These are phyloP conservation scores for Corylus avellana DNA, from an alignment of 306 rosid genomes.

Conservation along the genomic window DNA sequence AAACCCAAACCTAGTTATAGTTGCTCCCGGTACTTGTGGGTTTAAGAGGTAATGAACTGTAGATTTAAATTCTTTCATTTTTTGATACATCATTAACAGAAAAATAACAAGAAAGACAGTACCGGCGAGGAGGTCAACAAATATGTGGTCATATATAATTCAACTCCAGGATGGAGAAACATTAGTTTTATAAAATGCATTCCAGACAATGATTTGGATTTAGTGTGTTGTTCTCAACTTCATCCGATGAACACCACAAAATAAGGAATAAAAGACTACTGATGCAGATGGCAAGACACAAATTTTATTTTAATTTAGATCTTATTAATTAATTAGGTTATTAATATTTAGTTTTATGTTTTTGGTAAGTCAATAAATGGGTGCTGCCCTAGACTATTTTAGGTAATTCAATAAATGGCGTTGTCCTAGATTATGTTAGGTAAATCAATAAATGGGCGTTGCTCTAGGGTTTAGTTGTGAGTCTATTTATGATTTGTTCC, in stretches of 20 bases:
- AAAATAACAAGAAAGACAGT: neutral
- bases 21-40: conserved; percentile 1
- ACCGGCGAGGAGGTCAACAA: neutral
- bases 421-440: too few relatives aligned
- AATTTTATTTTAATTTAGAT: too few relatives aligned
- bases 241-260: neutral
- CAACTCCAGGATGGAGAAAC: neutral
- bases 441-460: too few relatives aligned
- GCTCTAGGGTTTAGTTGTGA: too few relatives aligned
- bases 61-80: neutral
- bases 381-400: too few relatives aligned
- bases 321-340: too few relatives aligned
- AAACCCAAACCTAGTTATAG: neutral
- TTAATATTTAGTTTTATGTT: too few relatives aligned
- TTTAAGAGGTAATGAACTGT: conserved; percentile 11
- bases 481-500: too few relatives aligned
- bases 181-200: neutral
- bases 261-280: neutral
- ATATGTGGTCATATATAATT: too few relatives aligned
- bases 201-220: neutral
- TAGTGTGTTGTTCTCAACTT: neutral
- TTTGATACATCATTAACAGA: neutral
- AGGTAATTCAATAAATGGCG: too few relatives aligned
- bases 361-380: too few relatives aligned
- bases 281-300: too few relatives aligned